phyloP scores from a whole-genome alignment of 306 rosid genomes.

The Hippophae tibetana region DNA sequence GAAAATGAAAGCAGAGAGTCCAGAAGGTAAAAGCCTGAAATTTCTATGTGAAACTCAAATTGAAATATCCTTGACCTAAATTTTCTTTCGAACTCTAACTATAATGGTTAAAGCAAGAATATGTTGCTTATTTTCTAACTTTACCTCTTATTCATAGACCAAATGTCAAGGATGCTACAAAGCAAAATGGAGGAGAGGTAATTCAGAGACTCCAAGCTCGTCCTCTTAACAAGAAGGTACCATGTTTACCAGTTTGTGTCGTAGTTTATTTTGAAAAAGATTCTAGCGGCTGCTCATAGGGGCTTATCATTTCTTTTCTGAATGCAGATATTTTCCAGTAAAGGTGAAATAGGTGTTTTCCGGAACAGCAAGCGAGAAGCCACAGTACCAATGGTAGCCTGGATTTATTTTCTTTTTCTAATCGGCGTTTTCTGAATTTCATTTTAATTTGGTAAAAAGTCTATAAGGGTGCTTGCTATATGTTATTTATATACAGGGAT shows the following conservation, averaged over 20 bases:
- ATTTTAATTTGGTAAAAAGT: background rate
- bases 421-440: background rate
- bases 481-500: conserved; percentile 43
- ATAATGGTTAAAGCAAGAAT: background rate
- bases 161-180: conserved; percentile 33
- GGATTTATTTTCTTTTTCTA: conserved; percentile 7
- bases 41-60: background rate
- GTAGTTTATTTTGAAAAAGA: background rate
- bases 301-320: conserved; percentile 4
- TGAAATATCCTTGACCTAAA: background rate
- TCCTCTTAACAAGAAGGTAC: conserved; percentile 76
- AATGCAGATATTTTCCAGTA: conserved; percentile 77
- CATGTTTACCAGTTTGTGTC: background rate
- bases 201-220: conserved; percentile 56
- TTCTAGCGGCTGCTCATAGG: conserved; percentile 4
- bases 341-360: conserved; percentile 79
- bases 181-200: conserved; percentile 39
- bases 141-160: conserved; percentile 38
- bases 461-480: conserved; percentile 22
- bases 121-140: conserved; percentile 19
- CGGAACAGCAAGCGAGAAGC: conserved; percentile 71
- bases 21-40: conserved; percentile 43
- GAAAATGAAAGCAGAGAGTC: conserved; percentile 39
- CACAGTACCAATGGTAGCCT: conserved; percentile 63
- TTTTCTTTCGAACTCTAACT: background rate